A percentile compares a stretch with the other conserved stretches of the same genome.
These are phyloP conservation scores for Dryas octopetala DNA, from an alignment of 306 rosid species.

Conservation along the genomic window DNA sequence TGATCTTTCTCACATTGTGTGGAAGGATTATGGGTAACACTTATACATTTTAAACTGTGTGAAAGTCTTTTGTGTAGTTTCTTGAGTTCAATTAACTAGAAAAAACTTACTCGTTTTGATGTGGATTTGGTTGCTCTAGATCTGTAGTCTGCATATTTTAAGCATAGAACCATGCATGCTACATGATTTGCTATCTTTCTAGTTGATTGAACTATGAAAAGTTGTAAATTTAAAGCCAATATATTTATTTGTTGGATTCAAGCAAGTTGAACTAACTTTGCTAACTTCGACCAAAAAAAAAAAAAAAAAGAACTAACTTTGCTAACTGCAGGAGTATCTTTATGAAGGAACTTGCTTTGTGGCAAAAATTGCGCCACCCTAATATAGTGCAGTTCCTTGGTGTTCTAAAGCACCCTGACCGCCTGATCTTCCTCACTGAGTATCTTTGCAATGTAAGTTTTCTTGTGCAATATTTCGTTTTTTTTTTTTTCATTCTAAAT, in stretches of 20 bases:
- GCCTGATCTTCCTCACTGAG: slow-evolving; percentile 35
- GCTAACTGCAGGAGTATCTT: slow-evolving; percentile 13
- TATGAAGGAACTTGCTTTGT: slow-evolving; percentile 33
- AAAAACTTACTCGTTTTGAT: neutral
- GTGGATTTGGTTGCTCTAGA: neutral
- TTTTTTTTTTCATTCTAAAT: too few species aligned
- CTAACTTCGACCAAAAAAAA: neutral
- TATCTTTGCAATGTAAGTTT: slow-evolving; percentile 27
- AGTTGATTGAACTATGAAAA: neutral
- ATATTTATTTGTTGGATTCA: neutral
- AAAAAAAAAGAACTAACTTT: neutral
- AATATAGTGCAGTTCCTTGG: slow-evolving; percentile 38
- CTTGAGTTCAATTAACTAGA: too few species aligned
- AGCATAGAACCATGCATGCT: neutral
- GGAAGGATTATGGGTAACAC: too few species aligned
- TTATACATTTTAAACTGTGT: neutral
- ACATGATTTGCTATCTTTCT: neutral
- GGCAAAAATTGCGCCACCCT: slow-evolving; percentile 37
- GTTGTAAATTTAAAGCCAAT: neutral
- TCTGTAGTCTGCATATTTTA: neutral
- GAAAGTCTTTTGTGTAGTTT: too few species aligned
- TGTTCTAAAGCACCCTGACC: slow-evolving; percentile 27
- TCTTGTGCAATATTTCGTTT: neutral
- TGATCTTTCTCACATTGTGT: too few species aligned
- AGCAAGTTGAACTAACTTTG: slow-evolving; percentile 6